Evolutionary conservation across 148 eudicot species (phyloP).

Genomic region (Camellia granthamiana): DNA sequence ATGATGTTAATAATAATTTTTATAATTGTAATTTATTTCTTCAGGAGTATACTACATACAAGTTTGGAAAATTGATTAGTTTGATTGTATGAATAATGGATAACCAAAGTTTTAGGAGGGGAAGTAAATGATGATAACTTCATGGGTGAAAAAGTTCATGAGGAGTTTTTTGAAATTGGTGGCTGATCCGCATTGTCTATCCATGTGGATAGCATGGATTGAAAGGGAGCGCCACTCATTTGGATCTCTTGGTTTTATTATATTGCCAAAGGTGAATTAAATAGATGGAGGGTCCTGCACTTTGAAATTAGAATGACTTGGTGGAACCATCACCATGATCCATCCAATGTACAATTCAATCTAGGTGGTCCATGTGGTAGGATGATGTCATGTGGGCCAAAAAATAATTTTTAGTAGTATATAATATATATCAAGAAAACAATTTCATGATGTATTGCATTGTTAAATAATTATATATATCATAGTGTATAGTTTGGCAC

Average conservation of each 20-base stretch:
- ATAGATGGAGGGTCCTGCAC: not conserved
- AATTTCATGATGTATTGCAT: no score
- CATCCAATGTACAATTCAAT: not conserved
- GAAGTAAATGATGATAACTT: not conserved
- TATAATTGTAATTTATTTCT: not conserved
- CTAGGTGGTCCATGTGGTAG: not conserved
- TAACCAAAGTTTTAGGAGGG: not conserved
- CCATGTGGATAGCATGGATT: no score
- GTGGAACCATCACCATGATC: not conserved
- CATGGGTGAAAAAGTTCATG: not conserved
- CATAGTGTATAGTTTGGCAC: no score
- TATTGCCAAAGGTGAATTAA: not conserved
- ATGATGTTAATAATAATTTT: not conserved
- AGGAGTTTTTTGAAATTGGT: not conserved
- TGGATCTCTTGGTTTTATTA: not conserved
- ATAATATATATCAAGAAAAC: no score
- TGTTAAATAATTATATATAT: no score
- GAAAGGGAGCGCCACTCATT: not conserved
- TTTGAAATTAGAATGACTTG: not conserved
- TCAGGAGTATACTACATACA: no score
- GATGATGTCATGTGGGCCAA: not conserved
- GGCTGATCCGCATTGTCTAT: no score
- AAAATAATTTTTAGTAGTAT: not conserved
- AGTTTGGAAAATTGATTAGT: not conserved
- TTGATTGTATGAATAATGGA: not conserved